Base-by-base conservation (phyloP, 2,329 filamentous ascomycete genomes). In the Colletotrichum siamense region DNA sequence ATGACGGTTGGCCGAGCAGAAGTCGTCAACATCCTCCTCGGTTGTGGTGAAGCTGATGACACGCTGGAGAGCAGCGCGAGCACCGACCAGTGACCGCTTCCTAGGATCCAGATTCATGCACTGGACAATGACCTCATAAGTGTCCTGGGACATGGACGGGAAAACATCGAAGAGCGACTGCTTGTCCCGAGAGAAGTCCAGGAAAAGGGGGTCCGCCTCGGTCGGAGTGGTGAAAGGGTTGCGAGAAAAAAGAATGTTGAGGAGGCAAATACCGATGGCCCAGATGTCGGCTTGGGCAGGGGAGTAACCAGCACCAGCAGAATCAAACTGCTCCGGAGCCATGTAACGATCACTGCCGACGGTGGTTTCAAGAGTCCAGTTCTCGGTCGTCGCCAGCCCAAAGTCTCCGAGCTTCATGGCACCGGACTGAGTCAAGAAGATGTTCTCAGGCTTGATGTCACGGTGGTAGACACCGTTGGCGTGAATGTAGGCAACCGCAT, bases 401-500 rank as follows among this genome's bases (percentile, higher is more conserved):
- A 99, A 98, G 85, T 99, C 97, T 82, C 97, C 97, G 44, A 99
- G 92, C 88, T 99, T 99, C 94, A 99, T 95, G 52, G 94, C 91
- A 70, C 96, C 96, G 79, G 94, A 92, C 77, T 96, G 92, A 75
- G 93, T 95, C 78, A 99, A 90, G 85, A 99, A 99, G 85, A 99
- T 98, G 89, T 99, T 99, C 90, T 99, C 97, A 1, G 97, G 97
- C 88, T 99, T 99, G 91, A 99, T 98, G 85, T 99, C 97, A 77
- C 97, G 95, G 84, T 99, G 97, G 85, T 96, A 98, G 83, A 99
- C 92, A 79, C 95, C 96, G 85, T 96, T 96, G 78, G 91, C 91
- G 85, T 99, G 97, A 86, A 98, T 95, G 86, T 95, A 96, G 78
- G 95, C 93, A 66, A 99, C 94, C 67, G 96, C 95, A 83, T 95